A percentile compares a stretch with the other conserved stretches of the same genome.
These are phyloP conservation scores for Vararia minispora DNA, from an alignment of 768 basidiomycete genomes.

Conservation along the genomic window DNA sequence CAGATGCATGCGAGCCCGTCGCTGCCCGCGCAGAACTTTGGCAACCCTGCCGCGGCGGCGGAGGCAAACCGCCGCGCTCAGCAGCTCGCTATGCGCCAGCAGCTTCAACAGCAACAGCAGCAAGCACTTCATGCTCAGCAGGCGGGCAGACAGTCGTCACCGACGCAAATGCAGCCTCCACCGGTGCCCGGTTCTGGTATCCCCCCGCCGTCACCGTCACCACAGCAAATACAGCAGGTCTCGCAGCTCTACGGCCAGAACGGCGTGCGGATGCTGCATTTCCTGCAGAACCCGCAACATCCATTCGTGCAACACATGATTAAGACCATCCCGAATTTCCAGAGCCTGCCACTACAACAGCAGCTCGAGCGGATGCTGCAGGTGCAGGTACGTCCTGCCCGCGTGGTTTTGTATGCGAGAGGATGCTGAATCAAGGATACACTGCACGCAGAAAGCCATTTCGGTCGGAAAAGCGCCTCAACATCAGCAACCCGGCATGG, in stretches of 20 bases:
- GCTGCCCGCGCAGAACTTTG: conserved; percentile 1
- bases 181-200: neutral
- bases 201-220: neutral
- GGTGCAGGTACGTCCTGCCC: conserved; percentile 4
- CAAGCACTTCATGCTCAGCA: conserved; percentile 3
- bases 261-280: conserved; percentile 9
- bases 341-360: conserved; percentile 4
- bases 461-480: too few relatives aligned
- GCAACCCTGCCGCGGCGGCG: neutral
- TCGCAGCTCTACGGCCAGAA: conserved; percentile 3
- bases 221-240: conserved; percentile 5
- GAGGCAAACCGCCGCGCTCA: conserved; percentile 5
- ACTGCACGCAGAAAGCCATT: too few relatives aligned
- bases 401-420: too few relatives aligned
- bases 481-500: too few relatives aligned
- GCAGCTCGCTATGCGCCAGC: conserved; percentile 7
- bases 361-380: conserved; percentile 1
- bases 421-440: too few relatives aligned
- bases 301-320: conserved; percentile 12
- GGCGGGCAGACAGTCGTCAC: conserved; percentile 9
- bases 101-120: conserved; percentile 4
- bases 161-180: conserved; percentile 5
- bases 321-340: conserved; percentile 10
- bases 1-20: conserved; percentile 4
- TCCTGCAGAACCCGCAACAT: conserved; percentile 13